Base-by-base conservation (phyloP, 2,329 filamentous ascomycete species). In the Xylariales sp. region DNA sequence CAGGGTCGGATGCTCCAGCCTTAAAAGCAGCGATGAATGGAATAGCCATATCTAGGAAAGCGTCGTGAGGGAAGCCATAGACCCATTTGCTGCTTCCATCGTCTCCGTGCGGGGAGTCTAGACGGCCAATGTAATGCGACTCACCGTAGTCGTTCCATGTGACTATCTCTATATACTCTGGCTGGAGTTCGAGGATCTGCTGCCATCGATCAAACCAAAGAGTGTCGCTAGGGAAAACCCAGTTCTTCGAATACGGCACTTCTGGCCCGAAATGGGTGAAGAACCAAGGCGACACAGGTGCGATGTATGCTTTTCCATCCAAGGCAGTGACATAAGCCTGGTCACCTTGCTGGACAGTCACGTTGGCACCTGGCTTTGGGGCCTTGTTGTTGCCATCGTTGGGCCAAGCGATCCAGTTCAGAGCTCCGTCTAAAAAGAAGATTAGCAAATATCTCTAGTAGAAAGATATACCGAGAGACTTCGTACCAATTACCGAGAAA, bases 161-260 rank as follows among this genome's bases (percentile, higher is more conserved):
- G 23, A 23, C 23, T 23, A 23, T 23, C 23, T 23, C 23, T 23
- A 23, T 23, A 23, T 23, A 23, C 23, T 23, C 23, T 23, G 23
- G 23, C 23, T 23, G 23, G 23, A 23, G 23, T 23, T 23, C 23
- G 23, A 23, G 23, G 23, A 23, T 23, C 23, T 23, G 23, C 23
- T 23, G 23, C 23, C 23, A 23, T 23, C 23, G 23, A 62, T 87
- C 80, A 68, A 82, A 84, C 87, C 89, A 91, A 12, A 90, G 77
- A 63, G 84, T 80, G 70, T 90, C 88, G n/a, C 87, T 86, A 28
- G 83, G 82, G 81, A 86, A 91, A 5, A 89, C 79, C 87, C 88
- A 91, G 74, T 89, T 88, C 78, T 90, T 90, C 49, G 79, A 76
- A 72, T 83, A 89, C 3, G 66, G 62, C 34, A 65, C 65, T 57